Percentiles rank a stretch among this genome's conserved stretches.
Conservation (phyloP, 495 filamentous ascomycete species). For the Penicillium tannophilum region DNA sequence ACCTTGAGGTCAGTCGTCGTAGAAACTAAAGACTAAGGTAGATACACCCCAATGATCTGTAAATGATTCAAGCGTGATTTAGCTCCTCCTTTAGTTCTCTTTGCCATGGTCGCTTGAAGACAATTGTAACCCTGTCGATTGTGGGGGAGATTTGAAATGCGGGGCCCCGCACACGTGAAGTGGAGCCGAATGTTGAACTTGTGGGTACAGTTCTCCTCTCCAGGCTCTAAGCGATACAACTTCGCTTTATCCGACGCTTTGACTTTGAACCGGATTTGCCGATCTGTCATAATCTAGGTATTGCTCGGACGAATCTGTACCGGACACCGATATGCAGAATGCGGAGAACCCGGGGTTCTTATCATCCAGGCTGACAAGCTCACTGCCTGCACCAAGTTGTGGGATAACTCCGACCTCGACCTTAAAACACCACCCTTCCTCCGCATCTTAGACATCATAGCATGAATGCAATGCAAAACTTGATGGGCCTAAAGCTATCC, state of each 20-base stretch:
- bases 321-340: neutral
- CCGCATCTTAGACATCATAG: no score
- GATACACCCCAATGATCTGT: no score
- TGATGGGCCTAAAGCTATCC: neutral
- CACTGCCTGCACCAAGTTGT: neutral
- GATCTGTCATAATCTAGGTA: neutral
- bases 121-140: neutral
- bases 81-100: neutral
- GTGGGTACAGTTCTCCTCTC: neutral
- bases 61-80: no score
- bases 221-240: no score
- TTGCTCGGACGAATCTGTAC: neutral
- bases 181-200: neutral
- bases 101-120: neutral
- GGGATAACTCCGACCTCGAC: no score
- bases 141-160: slow-evolving; percentile 2
- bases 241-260: neutral
- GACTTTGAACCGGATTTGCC: neutral
- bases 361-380: neutral
- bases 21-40: no score
- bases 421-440: no score
- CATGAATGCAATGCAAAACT: neutral
- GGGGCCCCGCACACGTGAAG: neutral
- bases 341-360: neutral
- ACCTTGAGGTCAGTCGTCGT: no score